Percentiles rank a stretch among this genome's conserved stretches.
These are phyloP conservation scores for Eucalyptus tenuipes DNA, from an alignment of 345 rosid genomes.

Conservation along the genomic window DNA sequence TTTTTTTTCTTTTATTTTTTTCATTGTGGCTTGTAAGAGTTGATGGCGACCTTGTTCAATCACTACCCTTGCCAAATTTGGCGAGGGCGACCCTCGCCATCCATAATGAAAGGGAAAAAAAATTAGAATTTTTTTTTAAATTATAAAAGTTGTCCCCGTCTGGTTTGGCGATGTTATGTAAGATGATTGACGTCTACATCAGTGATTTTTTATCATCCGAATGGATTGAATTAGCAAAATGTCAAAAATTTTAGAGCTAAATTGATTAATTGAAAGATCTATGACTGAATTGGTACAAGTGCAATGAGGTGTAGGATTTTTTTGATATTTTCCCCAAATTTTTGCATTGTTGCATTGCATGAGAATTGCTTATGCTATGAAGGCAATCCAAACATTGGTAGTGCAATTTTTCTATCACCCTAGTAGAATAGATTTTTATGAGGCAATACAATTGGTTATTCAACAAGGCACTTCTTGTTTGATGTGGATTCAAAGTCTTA, in stretches of 20 bases:
- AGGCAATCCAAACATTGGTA: background rate
- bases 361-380: background rate
- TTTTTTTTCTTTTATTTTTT: too few relatives aligned
- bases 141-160: accelerated
- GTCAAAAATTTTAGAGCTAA: too few relatives aligned
- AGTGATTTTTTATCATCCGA: accelerated
- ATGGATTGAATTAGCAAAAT: background rate
- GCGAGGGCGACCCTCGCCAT: accelerated
- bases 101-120: background rate
- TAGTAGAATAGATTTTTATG: background rate
- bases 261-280: too few relatives aligned
- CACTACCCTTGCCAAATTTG: too few relatives aligned
- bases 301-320: too few relatives aligned
- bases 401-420: background rate
- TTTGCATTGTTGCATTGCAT: background rate
- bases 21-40: background rate
- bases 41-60: background rate
- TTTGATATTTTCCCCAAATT: background rate
- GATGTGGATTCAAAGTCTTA: background rate
- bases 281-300: too few relatives aligned
- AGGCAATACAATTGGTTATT: background rate
- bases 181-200: accelerated
- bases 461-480: background rate
- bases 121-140: too few relatives aligned
- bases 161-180: accelerated